A percentile compares a stretch with the other conserved stretches of the same genome.
Evolutionary conservation across 805 yeast genomes (phyloP).

Genomic region (Kurtzmaniella fragi): DNA sequence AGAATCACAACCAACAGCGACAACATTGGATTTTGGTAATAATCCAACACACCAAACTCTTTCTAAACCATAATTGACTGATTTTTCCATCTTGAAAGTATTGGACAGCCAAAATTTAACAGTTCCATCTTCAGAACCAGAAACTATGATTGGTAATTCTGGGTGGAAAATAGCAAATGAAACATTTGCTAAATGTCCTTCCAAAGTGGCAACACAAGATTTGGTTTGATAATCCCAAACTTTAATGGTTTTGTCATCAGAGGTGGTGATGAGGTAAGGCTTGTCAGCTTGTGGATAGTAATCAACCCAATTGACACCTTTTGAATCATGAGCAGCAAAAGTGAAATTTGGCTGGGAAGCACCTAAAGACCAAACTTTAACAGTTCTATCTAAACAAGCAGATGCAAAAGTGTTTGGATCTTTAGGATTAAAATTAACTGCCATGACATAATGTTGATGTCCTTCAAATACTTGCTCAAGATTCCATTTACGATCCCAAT

Average conservation of each 20-base stretch:
- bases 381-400: constrained; percentile 93
- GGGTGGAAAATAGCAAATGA: constrained; percentile 98
- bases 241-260: constrained; percentile 85
- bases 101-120: constrained; percentile 92
- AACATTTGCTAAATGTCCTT: constrained; percentile 91
- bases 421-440: constrained; percentile 92
- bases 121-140: constrained; percentile 96
- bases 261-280: constrained; percentile 88
- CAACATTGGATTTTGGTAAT: constrained; percentile 63
- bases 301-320: constrained; percentile 94
- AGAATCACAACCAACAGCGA: constrained; percentile 92
- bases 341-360: constrained; percentile 87
- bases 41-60: constrained; percentile 94
- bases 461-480: constrained; percentile 90
- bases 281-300: constrained; percentile 97
- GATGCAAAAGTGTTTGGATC: constrained; percentile 97
- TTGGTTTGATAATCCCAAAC: constrained; percentile 98
- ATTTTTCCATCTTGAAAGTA: constrained; percentile 89
- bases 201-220: constrained; percentile 88
- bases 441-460: constrained; percentile 93
- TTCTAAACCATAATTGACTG: constrained; percentile 86
- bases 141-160: constrained; percentile 88
- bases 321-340: constrained; percentile 81
- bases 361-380: constrained; percentile 94
- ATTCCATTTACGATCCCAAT: constrained; percentile 94